A percentile compares a stretch with the other conserved stretches of the same genome.
These are phyloP conservation scores for Dryas integrifolia DNA, from an alignment of 331 rosid genomes.

Conservation along the genomic window DNA sequence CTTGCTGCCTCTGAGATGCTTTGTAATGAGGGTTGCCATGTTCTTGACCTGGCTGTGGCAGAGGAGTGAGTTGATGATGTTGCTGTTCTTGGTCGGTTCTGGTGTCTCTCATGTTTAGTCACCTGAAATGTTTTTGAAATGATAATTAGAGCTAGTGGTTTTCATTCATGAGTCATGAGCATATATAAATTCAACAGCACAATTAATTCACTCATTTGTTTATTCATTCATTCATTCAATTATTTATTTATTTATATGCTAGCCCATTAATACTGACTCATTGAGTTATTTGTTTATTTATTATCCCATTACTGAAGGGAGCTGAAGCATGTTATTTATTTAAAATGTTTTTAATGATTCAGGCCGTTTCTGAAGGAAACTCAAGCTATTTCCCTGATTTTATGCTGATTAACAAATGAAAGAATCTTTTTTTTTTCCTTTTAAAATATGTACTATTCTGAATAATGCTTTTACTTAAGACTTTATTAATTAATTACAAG, in stretches of 20 bases:
- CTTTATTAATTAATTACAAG: conserved; percentile 12
- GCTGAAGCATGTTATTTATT: conserved; percentile 20
- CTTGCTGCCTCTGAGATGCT: conserved; percentile 87
- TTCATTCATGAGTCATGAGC: conserved; percentile 6
- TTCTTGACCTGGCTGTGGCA: conserved; percentile 65
- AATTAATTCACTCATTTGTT: conserved; percentile 15
- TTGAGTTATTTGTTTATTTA: conserved; percentile 11
- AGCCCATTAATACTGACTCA: conserved; percentile 20
- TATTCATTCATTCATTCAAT: conserved; percentile 5
- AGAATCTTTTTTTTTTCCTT: not conserved
- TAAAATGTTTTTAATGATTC: conserved; percentile 26
- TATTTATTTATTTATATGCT: conserved; percentile 2
- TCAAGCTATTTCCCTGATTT: conserved; percentile 28
- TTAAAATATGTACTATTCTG: conserved; percentile 16
- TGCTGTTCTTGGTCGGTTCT: conserved; percentile 50
- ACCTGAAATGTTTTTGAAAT: conserved; percentile 23
- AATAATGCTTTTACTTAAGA: conserved; percentile 18
- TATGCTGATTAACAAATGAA: conserved; percentile 26
- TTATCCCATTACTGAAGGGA: conserved; percentile 7
- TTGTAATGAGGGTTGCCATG: conserved; percentile 91
- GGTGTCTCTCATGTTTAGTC: conserved; percentile 30
- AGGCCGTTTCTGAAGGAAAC: conserved; percentile 26
- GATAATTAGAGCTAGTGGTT: not conserved
- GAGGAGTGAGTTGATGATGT: conserved; percentile 34
- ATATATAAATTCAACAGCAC: not conserved